Evolutionary conservation across 140 eudicot species (phyloP), one percentile per base, ranked within the genome.

Genomic region (Stevia rebaudiana): DNA sequence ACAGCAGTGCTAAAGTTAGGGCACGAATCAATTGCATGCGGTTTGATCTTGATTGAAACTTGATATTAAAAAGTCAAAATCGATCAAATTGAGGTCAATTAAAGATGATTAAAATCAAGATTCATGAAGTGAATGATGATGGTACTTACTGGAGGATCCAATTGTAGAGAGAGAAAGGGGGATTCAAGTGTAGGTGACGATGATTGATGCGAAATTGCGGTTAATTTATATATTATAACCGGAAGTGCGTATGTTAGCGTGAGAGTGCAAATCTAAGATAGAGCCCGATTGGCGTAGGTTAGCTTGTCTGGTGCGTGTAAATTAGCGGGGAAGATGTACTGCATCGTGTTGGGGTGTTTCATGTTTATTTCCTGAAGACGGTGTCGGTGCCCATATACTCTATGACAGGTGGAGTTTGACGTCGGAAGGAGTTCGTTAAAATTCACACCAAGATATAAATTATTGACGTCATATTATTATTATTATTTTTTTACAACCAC

Each of bases 231-330:
- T 11, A 31, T 55, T 39, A 24, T 50, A 41, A 40, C n/a, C 10
- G 12, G 24, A 17, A 0, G 53, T 4, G 53, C 53, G 53, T 17
- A 47, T 0, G 57, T 11, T 50, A 50, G 57, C 30, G 56, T 19
- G 15, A 21, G 58, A 3, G 21, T 43, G 9, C 4, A 24, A 53
- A 11, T 6, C 8, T 0, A n/a, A 25, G 1, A 4, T 11, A 52
- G 18, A 52, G 13, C 2, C 24, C 3, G 62, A n/a, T 30, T 10
- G 21, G 77, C 71, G 77, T 72, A 72, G 15, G 71, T 63, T 63
- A 63, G 22, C 15, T 0, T 2, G 2, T 6, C 10, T 3, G 23
- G 76, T 2, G 57, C 41, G 76, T 10, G 70, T 39, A 71, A 13
- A 56, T 24, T 63, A 61, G 69, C 28, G 7, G 11, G 54, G 9